Evolutionary conservation across 352 stramenopile genomes (phyloP), one percentile per base, ranked within the genome.

Genomic region (Phytophthora idaei): DNA sequence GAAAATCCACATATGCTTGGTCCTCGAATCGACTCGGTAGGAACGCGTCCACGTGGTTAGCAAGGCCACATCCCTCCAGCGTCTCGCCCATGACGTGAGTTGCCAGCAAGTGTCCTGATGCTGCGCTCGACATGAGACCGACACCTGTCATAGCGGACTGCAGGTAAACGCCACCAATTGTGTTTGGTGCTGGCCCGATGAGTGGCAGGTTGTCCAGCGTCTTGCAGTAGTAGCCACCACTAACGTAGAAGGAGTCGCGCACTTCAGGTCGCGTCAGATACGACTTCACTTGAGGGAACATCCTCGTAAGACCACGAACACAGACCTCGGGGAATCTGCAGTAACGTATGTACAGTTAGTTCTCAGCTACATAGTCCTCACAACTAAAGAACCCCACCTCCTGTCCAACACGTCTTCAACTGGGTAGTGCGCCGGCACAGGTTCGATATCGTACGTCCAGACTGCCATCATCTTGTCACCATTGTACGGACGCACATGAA

Each of bases 181-280:
- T 90, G 48, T 58, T 83, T 3, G 81, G 78, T 11, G 81, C 78
- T 10, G 77, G 77, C 14, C 85, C 85, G 44, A 93, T 92, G 46
- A 93, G 54, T 21, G 85, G 85, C 48, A 90, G 74, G 53, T 90
- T 92, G 72, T 92, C 83, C 47, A 87, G 58, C 6, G 81, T 92
- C 65, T 93, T 93, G 76, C 83, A 93, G 52, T 91, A 93, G 68
- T 93, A 92, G 3, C 83, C 83, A 14, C 85, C 83, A 14, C 86
- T 90, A 5, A 93, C 80, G 67, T 89, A 74, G 59, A 93, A 82
- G 0, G 85, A 87, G 34, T 77, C 76, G 45, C 77, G 80, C 4
- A 85, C 80, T 71, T 87, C 68, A n/a, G 74, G 59, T 51, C 88
- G 71, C 11, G 52, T 65, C 9, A 90, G 47, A 59, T 93, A 92